A percentile compares a stretch with the other conserved stretches of the same genome.
Conservation (phyloP, 495 filamentous ascomycete genomes). For the Halenospora varia region DNA sequence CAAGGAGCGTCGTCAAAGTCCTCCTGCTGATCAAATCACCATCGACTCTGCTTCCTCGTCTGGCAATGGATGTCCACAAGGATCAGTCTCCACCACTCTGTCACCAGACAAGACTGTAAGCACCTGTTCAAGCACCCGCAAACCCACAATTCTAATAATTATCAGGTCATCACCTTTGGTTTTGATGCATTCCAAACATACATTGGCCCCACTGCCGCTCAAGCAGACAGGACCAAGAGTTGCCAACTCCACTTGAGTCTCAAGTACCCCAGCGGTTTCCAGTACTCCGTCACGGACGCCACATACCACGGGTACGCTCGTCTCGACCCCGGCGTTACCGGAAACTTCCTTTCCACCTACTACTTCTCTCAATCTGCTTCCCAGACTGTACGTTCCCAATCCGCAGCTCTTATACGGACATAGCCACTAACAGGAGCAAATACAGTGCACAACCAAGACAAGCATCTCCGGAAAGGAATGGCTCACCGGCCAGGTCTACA, state of each 20-base stretch:
- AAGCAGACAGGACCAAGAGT: constrained; percentile 44
- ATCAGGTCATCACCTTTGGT: constrained; percentile 51
- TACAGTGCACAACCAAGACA: constrained; percentile 43
- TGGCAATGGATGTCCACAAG: constrained; percentile 54
- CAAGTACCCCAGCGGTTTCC: constrained; percentile 56
- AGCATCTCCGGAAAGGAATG: constrained; percentile 41
- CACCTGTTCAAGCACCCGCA: constrained; percentile 7
- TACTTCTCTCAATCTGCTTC: constrained; percentile 49
- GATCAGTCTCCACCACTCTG: constrained; percentile 43
- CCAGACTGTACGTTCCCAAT: constrained; percentile 35
- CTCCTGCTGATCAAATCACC: constrained; percentile 40
- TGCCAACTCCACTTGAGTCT: constrained; percentile 57
- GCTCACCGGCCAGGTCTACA: constrained; percentile 45
- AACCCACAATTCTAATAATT: too few relatives aligned
- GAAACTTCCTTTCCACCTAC: constrained; percentile 52
- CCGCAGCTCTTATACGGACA: background rate
- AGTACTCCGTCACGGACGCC: constrained; percentile 49
- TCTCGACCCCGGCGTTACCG: constrained; percentile 42
- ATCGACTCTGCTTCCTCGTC: constrained; percentile 55
- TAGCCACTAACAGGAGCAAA: background rate
- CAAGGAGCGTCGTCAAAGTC: constrained; percentile 25
- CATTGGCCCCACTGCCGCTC: constrained; percentile 41
- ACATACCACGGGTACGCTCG: constrained; percentile 55
- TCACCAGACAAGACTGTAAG: constrained; percentile 46
- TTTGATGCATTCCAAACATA: constrained; percentile 55